phyloP scores from a whole-genome alignment of 2,329 filamentous ascomycete species.

The Epichloe glyceriae region DNA sequence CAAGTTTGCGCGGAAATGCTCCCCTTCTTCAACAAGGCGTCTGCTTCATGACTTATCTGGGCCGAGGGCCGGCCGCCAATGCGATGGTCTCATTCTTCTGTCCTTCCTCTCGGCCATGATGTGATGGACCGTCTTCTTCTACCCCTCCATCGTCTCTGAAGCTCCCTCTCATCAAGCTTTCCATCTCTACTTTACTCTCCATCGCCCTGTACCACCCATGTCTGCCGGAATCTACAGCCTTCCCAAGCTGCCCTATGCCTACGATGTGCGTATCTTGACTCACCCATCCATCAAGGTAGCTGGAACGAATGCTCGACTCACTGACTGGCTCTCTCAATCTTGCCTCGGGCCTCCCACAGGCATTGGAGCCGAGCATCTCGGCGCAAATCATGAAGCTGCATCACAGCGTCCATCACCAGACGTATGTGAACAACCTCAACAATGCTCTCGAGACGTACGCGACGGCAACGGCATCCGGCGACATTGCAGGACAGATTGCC shows the following conservation, averaged over 20 bases:
- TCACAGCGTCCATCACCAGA: conserved; percentile 66
- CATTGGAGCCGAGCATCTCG: conserved; percentile 62
- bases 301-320: conserved; percentile 29
- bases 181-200: not conserved
- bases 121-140: not conserved
- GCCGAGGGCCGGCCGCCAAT: too few species aligned
- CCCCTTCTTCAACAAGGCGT: not conserved
- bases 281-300: conserved; percentile 5
- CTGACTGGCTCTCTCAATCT: not conserved
- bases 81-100: too few species aligned
- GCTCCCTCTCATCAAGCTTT: not conserved
- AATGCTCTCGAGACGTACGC: conserved; percentile 47
- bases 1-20: conserved; percentile 24
- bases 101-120: too few species aligned
- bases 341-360: conserved; percentile 27
- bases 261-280: conserved; percentile 42
- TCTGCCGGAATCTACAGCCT: conserved; percentile 40
- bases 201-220: conserved; percentile 15
- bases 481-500: conserved; percentile 51
- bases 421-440: conserved; percentile 68
- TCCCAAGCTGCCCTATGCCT: conserved; percentile 54
- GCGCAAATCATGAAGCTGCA: conserved; percentile 72
- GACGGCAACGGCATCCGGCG: conserved; percentile 38
- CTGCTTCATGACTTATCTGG: too few species aligned
- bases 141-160: conserved; percentile 1